Percentiles rank a stretch among this genome's conserved stretches.
Evolutionary conservation across 1,284 basidiomycete species (phyloP).

Genomic region (Mycena sp.): DNA sequence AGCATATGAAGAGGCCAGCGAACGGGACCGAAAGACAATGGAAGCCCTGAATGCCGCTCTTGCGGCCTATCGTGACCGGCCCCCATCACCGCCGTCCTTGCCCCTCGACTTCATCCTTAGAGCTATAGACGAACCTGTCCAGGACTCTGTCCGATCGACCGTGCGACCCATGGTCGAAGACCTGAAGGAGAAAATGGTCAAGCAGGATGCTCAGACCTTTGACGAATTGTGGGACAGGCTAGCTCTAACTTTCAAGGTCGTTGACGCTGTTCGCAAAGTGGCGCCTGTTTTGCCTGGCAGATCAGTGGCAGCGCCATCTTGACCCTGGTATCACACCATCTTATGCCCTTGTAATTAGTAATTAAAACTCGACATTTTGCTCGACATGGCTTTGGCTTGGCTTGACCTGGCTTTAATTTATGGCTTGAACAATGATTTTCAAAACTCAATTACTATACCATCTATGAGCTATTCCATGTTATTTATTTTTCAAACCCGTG

Average conservation of each 20-base stretch:
- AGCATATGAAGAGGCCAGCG: constrained; percentile 31
- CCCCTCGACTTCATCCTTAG: constrained; percentile 53
- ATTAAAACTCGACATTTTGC: too few relatives aligned
- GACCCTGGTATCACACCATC: too few relatives aligned
- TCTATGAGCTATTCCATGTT: too few relatives aligned
- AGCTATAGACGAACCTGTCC: constrained; percentile 50
- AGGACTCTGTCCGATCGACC: constrained; percentile 48
- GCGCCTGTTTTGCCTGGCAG: constrained; percentile 5
- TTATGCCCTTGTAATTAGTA: too few relatives aligned
- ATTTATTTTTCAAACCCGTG: too few relatives aligned
- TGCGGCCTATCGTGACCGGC: constrained; percentile 46
- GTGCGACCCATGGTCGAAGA: constrained; percentile 49
- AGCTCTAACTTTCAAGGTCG: constrained; percentile 36
- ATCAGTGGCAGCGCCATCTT: background rate
- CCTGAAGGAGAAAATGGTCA: constrained; percentile 48
- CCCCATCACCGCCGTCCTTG: constrained; percentile 41
- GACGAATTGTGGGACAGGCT: constrained; percentile 52
- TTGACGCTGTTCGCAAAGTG: constrained; percentile 36
- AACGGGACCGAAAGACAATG: constrained; percentile 34
- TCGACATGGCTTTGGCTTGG: too few relatives aligned
- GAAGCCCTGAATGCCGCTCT: constrained; percentile 52
- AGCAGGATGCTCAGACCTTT: constrained; percentile 48
- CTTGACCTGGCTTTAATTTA: too few relatives aligned
- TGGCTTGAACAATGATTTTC: too few relatives aligned
- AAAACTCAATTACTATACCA: too few relatives aligned